Evolutionary conservation across 129 eudicot species (phyloP).

Genomic region (Tagetes patula): DNA sequence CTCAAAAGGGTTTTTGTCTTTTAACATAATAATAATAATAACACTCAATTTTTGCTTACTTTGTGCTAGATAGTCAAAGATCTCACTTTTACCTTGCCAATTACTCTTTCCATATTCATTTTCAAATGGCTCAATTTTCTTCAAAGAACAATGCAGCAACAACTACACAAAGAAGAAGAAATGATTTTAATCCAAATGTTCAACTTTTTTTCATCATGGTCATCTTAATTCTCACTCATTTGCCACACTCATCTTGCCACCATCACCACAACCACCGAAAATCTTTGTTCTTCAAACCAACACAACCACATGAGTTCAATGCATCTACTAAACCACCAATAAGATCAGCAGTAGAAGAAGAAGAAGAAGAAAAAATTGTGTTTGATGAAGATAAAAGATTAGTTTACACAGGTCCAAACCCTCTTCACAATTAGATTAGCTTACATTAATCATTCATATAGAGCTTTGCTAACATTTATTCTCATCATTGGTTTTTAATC

Average conservation of each 20-base stretch:
- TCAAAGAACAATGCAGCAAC: background rate
- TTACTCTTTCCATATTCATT: conserved; percentile 11
- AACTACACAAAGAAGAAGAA: background rate
- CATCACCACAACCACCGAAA: conserved; percentile 40
- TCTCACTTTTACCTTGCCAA: conserved; percentile 23
- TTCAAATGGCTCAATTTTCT: conserved; percentile 38
- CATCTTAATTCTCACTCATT: conserved; percentile 45
- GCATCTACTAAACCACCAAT: too few relatives aligned
- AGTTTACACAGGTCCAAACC: conserved; percentile 87
- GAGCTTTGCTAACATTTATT: conserved; percentile 45
- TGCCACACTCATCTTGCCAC: conserved; percentile 36
- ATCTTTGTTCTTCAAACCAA: conserved; percentile 38
- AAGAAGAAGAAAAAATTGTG: conserved; percentile 15
- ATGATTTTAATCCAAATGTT: conserved; percentile 14
- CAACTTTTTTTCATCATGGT: conserved; percentile 40
- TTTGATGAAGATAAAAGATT: conserved; percentile 71
- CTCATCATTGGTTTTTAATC: conserved; percentile 31
- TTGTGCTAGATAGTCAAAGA: conserved; percentile 32
- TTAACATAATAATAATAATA: conserved; percentile 26
- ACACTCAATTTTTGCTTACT: conserved; percentile 22
- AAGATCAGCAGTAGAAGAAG: background rate
- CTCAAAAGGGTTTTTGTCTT: conserved; percentile 34
- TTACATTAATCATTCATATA: conserved; percentile 6
- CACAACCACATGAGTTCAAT: background rate
- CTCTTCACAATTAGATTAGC: conserved; percentile 66